Percentiles rank a stretch among this genome's conserved stretches.
Evolutionary conservation across 257 asterid species (phyloP).

Genomic region (Catharanthus roseus): DNA sequence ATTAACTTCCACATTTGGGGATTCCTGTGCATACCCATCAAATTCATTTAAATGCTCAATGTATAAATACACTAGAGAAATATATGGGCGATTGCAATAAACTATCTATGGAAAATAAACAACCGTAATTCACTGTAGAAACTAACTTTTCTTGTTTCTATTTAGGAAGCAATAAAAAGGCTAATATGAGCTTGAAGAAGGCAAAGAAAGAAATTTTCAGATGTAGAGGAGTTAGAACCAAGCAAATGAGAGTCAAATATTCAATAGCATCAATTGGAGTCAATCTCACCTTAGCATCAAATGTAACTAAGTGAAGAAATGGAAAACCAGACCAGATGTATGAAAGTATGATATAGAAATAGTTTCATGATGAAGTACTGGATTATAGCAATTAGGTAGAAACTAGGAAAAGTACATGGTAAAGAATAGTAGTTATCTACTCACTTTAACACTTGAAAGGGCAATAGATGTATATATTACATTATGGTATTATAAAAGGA

Average conservation of each 20-base stretch:
- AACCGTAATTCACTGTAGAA: not conserved
- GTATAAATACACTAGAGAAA: not conserved
- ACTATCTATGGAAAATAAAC: not conserved
- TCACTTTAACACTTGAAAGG: not conserved
- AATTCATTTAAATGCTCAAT: not conserved
- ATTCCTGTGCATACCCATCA: not conserved
- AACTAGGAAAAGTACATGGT: not conserved
- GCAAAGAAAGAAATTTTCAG: not conserved
- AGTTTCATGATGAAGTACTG: not conserved
- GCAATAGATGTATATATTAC: not conserved
- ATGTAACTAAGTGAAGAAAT: not conserved
- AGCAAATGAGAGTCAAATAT: not conserved
- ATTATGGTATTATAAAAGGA: not conserved
- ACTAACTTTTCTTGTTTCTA: not conserved
- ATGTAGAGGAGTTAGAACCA: not conserved
- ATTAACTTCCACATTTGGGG: not conserved
- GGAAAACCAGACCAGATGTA: not conserved
- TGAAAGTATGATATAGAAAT: not conserved
- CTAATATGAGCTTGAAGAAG: not conserved
- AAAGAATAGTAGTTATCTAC: no score
- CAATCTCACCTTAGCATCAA: not conserved
- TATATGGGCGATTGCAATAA: not conserved
- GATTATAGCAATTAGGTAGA: not conserved
- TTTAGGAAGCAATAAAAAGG: not conserved
- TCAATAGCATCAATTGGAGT: not conserved